Evolutionary conservation across 75 land plant genomes (phyloP).

Genomic region (Chamaecyparis obtusa): DNA sequence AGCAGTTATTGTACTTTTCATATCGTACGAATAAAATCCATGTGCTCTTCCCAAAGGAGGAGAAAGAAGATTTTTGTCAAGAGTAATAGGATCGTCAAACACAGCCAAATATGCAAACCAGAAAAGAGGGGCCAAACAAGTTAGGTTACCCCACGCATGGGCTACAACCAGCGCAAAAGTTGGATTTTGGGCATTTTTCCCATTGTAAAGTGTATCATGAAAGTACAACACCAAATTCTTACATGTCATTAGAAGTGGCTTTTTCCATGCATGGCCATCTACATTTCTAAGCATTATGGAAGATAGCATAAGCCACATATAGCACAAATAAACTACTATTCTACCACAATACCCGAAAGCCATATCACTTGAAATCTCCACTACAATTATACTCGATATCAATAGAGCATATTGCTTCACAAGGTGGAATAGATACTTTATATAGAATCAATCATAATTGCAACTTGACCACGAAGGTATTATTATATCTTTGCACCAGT

Average conservation of each 20-base stretch:
- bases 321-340: not conserved
- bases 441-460: too few species aligned
- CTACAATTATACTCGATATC: too few species aligned
- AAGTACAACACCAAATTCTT: slow-evolving; percentile 38
- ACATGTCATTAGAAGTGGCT: slow-evolving; percentile 28
- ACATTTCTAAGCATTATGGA: not conserved
- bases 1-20: slow-evolving; percentile 33
- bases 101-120: slow-evolving; percentile 54
- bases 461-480: too few species aligned
- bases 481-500: too few species aligned
- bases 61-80: slow-evolving; percentile 44
- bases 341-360: not conserved
- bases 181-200: slow-evolving; percentile 34
- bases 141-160: slow-evolving; percentile 28
- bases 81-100: slow-evolving; percentile 59
- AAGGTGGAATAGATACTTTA: too few species aligned
- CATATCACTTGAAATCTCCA: not conserved
- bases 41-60: slow-evolving; percentile 53
- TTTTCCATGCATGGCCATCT: not conserved
- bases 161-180: slow-evolving; percentile 43
- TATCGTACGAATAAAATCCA: slow-evolving; percentile 46
- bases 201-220: slow-evolving; percentile 58
- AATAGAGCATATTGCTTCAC: too few species aligned
- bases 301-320: not conserved
- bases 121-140: slow-evolving; percentile 18